Evolutionary conservation across 1,139 yeast species (phyloP).

Genomic region (Yamadazyma pseudoaaseri): DNA sequence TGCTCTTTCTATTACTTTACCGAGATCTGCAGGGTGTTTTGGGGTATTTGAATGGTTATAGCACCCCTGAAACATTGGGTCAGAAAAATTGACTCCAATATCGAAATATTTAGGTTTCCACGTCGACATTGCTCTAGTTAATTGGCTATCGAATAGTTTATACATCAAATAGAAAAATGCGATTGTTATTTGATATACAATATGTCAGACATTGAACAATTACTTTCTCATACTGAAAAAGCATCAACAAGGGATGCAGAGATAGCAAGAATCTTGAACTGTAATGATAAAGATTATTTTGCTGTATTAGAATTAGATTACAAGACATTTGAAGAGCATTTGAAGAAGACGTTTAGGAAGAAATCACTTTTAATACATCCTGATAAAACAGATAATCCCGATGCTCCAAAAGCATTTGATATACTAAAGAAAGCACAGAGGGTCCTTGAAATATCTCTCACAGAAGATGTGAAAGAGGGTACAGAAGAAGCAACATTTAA

Average conservation of each 20-base stretch:
- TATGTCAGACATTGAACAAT: slow-evolving; percentile 29
- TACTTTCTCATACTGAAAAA: slow-evolving; percentile 34
- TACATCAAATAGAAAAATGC: slow-evolving; percentile 2
- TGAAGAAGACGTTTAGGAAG: slow-evolving; percentile 51
- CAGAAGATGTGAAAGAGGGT: background rate
- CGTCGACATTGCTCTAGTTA: slow-evolving; percentile 6
- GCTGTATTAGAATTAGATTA: slow-evolving; percentile 53
- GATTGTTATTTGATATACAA: too few species aligned
- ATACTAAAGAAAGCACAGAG: slow-evolving; percentile 39
- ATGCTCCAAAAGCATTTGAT: slow-evolving; percentile 67
- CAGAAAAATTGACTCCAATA: slow-evolving; percentile 82
- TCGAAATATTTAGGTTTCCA: slow-evolving; percentile 50
- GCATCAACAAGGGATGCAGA: slow-evolving; percentile 50
- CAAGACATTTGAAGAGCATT: slow-evolving; percentile 26
- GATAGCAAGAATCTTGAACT: slow-evolving; percentile 49
- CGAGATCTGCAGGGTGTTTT: slow-evolving; percentile 68
- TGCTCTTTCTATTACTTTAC: slow-evolving; percentile 66
- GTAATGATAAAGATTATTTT: slow-evolving; percentile 53
- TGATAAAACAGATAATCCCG: slow-evolving; percentile 54
- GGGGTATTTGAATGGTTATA: slow-evolving; percentile 61
- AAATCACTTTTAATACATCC: slow-evolving; percentile 70
- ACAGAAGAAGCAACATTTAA: slow-evolving; percentile 14
- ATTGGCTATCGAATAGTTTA: background rate
- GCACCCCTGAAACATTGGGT: slow-evolving; percentile 78
- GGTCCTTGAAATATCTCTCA: slow-evolving; percentile 8